Evolutionary conservation across 805 yeast species (phyloP).

Genomic region (baker's yeast (Saccharomyces cerevisiae)): DNA sequence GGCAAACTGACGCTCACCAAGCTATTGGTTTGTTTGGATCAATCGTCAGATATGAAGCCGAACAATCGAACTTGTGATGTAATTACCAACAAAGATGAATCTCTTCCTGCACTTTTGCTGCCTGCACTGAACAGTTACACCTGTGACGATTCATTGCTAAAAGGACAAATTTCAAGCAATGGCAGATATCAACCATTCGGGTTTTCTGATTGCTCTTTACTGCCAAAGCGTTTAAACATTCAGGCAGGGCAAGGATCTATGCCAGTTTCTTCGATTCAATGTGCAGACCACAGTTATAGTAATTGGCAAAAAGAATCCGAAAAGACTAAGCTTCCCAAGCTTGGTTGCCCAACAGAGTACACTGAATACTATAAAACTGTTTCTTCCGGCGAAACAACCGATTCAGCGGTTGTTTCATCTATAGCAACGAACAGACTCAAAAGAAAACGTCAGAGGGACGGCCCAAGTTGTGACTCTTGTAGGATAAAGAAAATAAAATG

Average conservation of each 20-base stretch:
- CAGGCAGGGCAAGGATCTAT: background rate
- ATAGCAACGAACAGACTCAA: background rate
- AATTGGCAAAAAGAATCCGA: background rate
- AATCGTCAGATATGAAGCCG: background rate
- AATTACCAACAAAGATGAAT: background rate
- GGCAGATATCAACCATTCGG: background rate
- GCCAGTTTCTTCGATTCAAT: background rate
- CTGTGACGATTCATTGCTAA: background rate
- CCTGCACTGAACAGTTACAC: background rate
- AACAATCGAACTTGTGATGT: background rate
- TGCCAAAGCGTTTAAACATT: background rate
- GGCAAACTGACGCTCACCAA: background rate
- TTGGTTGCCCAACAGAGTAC: background rate
- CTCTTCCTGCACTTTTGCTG: background rate
- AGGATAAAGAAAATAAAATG: constrained; percentile 64
- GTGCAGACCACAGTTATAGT: background rate
- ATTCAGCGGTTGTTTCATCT: constrained; percentile 5
- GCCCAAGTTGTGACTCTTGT: constrained; percentile 71
- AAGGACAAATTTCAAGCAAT: background rate
- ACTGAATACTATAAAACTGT: background rate
- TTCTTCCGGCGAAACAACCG: constrained; percentile 1
- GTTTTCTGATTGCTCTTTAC: background rate
- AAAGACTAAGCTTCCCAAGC: background rate
- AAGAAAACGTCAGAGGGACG: constrained; percentile 50
- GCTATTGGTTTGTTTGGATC: background rate